Evolutionary conservation across 352 stramenopile genomes (phyloP).

Genomic region (Blastocystis sp.): DNA sequence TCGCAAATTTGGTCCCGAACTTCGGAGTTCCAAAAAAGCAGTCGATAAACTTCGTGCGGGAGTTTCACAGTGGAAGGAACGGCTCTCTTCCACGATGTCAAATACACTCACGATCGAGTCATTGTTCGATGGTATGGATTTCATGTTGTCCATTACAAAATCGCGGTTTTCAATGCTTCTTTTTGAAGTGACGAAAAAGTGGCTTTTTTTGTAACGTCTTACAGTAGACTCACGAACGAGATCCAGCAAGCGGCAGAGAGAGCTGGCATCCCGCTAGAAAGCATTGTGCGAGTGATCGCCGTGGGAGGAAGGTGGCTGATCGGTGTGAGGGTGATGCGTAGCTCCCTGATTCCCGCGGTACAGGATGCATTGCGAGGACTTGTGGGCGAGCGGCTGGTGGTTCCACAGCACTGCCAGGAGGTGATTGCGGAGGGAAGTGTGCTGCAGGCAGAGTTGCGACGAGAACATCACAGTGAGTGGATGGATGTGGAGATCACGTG

Average conservation of each 20-base stretch:
- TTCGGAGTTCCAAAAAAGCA: not conserved
- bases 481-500: not conserved
- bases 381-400: not conserved
- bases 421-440: not conserved
- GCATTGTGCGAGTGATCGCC: not conserved
- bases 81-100: not conserved
- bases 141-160: not conserved
- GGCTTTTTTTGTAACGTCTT: not conserved
- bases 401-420: not conserved
- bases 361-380: not conserved
- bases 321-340: not conserved
- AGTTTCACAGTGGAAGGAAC: not conserved
- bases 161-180: not conserved
- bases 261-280: not conserved
- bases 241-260: not conserved
- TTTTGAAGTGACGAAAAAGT: not conserved
- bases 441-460: not conserved
- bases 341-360: not conserved
- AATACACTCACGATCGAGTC: not conserved
- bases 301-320: not conserved
- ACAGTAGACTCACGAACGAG: not conserved
- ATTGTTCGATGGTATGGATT: slow-evolving; percentile 6
- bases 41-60: not conserved
- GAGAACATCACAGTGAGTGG: not conserved
- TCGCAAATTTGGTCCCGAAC: not conserved